Evolutionary conservation across 1,284 basidiomycete genomes (phyloP), one percentile per base, ranked within the genome.

Genomic region (Puccinia polysora): DNA sequence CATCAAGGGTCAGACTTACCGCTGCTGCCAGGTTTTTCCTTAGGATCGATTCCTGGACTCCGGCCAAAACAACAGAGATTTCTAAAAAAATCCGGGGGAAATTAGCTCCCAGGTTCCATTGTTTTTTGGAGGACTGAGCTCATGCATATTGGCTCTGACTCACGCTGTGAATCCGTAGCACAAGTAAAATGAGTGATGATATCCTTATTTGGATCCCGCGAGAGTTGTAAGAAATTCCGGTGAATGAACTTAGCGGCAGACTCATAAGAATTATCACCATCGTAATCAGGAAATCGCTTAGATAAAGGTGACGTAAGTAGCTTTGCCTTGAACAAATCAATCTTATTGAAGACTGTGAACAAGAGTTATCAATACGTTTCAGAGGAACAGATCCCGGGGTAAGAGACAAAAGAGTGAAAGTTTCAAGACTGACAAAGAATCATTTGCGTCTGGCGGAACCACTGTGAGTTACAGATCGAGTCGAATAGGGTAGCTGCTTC

Each of bases 11-110:
- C n/a, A 40, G 4, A 49, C 55, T 60, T 34, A 70, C 67, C 7
- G 67, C 67, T 10, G 67, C 67, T 20, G 67, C 67, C 23, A 70
- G 56, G 30, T 70, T 70, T 70, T 70, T 70, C 45, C 67, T 43
- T 32, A 70, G 45, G 20, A 70, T 70, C 2, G 67, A 70, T 38
- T 70, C 67, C 34, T 70, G 67, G 20, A 70, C 67, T 38, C 67
- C 67, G 15, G 67, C 43, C n/a, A 70, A 38, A 18, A 70, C 56
- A 18, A 70, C 67, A 20, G 67, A 59, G 45, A 70, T 70, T 59
- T 70, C 67, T 70, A 47, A 3, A 23, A 32, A 32, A 25, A 58
- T n/a, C n/a, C n/a, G 28, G 40, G 12, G 30, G 23, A 38, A 68
- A 43, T 12, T 38, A 6, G 12, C 56, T 45, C 8, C 49, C 20